These are phyloP conservation scores for Globisporangium abappressorium DNA, from an alignment of 352 stramenopile genomes.

Conservation along the genomic window DNA sequence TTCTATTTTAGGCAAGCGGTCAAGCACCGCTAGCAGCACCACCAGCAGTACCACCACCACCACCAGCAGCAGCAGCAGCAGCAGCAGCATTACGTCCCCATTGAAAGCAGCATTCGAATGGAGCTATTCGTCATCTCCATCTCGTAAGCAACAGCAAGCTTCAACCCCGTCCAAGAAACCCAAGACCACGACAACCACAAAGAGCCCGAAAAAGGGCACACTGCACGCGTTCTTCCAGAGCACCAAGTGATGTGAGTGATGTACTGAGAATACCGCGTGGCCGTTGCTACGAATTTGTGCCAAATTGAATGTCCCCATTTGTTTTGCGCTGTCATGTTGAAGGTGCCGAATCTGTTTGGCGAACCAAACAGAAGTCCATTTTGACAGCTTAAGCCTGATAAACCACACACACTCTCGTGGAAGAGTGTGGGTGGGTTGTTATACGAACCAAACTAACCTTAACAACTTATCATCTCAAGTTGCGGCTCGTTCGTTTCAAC, in stretches of 20 bases:
- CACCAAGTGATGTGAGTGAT: constrained; percentile 14
- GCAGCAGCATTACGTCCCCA: not conserved
- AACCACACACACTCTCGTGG: too few relatives aligned
- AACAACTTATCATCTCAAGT: too few relatives aligned
- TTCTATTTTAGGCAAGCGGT: constrained; percentile 40
- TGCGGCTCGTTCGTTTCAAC: too few relatives aligned
- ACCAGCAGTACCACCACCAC: not conserved
- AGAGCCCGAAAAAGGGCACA: constrained; percentile 24
- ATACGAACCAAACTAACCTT: too few relatives aligned
- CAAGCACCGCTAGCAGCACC: not conserved
- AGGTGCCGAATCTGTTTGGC: too few relatives aligned
- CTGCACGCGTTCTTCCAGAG: constrained; percentile 34
- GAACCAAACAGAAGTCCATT: too few relatives aligned
- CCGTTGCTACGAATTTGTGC: too few relatives aligned
- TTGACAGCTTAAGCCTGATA: too few relatives aligned
- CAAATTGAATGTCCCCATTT: too few relatives aligned
- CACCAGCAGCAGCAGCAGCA: not conserved
- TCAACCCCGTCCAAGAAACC: constrained; percentile 14
- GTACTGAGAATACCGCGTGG: not conserved
- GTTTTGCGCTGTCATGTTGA: too few relatives aligned
- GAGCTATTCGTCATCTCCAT: not conserved
- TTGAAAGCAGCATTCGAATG: not conserved
- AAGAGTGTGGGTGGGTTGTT: too few relatives aligned
- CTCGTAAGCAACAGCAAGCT: not conserved
- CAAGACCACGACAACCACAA: not conserved